Evolutionary conservation across 352 stramenopile genomes (phyloP).

Genomic region (Globisporangium irregulare): DNA sequence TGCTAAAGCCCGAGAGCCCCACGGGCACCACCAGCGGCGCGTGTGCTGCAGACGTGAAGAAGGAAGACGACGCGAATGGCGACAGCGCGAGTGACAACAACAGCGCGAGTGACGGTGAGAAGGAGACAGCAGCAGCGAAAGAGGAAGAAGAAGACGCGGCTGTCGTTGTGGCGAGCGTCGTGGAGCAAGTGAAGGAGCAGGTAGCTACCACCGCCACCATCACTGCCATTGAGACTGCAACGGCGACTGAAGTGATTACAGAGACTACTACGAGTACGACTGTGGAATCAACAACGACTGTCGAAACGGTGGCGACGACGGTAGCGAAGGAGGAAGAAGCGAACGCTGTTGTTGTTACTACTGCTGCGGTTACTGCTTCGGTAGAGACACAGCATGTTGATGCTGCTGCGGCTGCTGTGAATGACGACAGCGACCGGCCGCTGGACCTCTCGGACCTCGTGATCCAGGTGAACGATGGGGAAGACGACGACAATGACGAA

Average conservation of each 20-base stretch:
- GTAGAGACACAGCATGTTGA: background rate
- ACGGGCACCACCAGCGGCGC: background rate
- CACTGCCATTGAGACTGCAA: background rate
- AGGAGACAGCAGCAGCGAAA: background rate
- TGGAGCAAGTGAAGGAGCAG: slow-evolving; percentile 3
- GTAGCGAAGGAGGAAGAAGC: slow-evolving; percentile 1
- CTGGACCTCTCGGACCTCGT: slow-evolving; percentile 25
- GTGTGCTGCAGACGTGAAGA: background rate
- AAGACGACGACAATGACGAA: slow-evolving; percentile 49
- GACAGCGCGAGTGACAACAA: background rate
- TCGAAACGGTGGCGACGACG: background rate
- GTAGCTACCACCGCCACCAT: background rate
- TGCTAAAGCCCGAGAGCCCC: slow-evolving; percentile 4
- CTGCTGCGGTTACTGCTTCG: background rate
- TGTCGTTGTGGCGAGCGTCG: background rate
- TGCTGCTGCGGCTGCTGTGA: background rate
- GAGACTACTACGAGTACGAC: background rate
- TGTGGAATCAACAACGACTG: background rate
- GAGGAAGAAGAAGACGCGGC: background rate
- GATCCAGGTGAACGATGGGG: slow-evolving; percentile 24
- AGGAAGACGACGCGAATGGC: background rate
- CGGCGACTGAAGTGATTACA: background rate
- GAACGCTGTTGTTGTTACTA: too few species aligned
- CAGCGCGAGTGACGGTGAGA: background rate
- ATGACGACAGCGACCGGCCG: slow-evolving; percentile 9